Conservation (phyloP, 176 grass and related monocot genomes). For the Oryza brachyantha region DNA sequence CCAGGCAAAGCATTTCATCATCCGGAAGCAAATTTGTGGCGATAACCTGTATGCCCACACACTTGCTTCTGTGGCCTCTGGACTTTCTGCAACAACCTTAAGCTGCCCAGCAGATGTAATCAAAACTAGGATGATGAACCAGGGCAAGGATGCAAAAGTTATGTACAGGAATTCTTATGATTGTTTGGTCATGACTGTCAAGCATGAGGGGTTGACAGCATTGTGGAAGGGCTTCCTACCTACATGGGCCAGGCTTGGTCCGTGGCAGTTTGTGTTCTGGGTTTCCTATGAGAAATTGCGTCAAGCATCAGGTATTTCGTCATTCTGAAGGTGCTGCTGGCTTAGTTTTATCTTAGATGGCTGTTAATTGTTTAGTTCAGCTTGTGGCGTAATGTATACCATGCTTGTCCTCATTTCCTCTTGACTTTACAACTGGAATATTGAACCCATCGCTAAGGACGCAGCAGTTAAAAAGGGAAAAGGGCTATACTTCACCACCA, state of each 20-base stretch:
- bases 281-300: slow-evolving; percentile 79
- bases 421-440: background rate
- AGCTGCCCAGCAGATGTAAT: slow-evolving; percentile 87
- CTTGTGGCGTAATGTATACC: background rate
- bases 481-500: background rate
- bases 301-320: slow-evolving; percentile 60
- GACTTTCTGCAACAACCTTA: slow-evolving; percentile 53
- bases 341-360: background rate
- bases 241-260: slow-evolving; percentile 84
- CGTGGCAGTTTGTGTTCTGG: slow-evolving; percentile 95
- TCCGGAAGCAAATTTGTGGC: slow-evolving; percentile 50
- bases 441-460: background rate
- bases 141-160: slow-evolving; percentile 32
- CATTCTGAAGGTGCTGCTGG: slow-evolving; percentile 46
- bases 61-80: slow-evolving; percentile 68
- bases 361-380: background rate
- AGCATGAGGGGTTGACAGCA: slow-evolving; percentile 47
- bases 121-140: slow-evolving; percentile 94
- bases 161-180: slow-evolving; percentile 78
- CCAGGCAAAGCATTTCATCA: slow-evolving; percentile 75
- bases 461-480: background rate
- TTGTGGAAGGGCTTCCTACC: slow-evolving; percentile 91
- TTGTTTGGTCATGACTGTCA: slow-evolving; percentile 75
- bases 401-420: background rate
- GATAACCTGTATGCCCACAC: slow-evolving; percentile 73